Evolutionary conservation across 805 yeast genomes (phyloP).

Genomic region (Kluyveromyces starmeri): DNA sequence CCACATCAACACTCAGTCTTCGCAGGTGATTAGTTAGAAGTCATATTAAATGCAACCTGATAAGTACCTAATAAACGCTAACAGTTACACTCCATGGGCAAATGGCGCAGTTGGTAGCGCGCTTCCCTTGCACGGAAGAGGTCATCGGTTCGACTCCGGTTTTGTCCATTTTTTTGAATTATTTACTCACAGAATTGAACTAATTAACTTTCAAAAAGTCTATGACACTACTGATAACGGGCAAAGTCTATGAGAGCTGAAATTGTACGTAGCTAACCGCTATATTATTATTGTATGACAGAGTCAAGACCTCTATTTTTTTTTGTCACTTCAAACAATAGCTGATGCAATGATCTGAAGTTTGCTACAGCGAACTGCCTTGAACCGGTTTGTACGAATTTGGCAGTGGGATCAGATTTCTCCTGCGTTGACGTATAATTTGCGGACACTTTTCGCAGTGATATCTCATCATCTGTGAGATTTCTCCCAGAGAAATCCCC

Average conservation of each 20-base stretch:
- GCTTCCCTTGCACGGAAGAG: constrained; percentile 71
- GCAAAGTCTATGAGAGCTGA: too few species aligned
- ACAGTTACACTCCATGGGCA: constrained; percentile 37
- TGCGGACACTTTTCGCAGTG: constrained; percentile 23
- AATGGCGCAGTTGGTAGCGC: constrained; percentile 82
- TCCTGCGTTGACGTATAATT: constrained; percentile 16
- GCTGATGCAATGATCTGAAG: constrained; percentile 11
- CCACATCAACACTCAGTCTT: too few species aligned
- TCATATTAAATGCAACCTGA: too few species aligned
- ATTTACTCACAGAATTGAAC: too few species aligned
- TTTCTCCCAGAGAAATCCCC: neutral
- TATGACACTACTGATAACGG: too few species aligned
- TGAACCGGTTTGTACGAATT: constrained; percentile 14
- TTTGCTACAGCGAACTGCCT: constrained; percentile 20
- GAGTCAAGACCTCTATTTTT: too few species aligned
- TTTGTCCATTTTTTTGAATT: constrained; percentile 52
- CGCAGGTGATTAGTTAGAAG: too few species aligned
- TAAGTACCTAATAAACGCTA: neutral
- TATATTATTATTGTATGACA: too few species aligned
- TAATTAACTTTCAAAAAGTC: too few species aligned
- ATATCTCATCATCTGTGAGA: constrained; percentile 13
- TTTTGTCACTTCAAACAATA: constrained; percentile 9
- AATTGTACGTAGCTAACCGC: too few species aligned
- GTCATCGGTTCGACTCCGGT: constrained; percentile 74
- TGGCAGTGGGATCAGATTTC: constrained; percentile 11